Conservation (phyloP, 2,329 filamentous ascomycete genomes). For the Myriosclerotinia curreyana region DNA sequence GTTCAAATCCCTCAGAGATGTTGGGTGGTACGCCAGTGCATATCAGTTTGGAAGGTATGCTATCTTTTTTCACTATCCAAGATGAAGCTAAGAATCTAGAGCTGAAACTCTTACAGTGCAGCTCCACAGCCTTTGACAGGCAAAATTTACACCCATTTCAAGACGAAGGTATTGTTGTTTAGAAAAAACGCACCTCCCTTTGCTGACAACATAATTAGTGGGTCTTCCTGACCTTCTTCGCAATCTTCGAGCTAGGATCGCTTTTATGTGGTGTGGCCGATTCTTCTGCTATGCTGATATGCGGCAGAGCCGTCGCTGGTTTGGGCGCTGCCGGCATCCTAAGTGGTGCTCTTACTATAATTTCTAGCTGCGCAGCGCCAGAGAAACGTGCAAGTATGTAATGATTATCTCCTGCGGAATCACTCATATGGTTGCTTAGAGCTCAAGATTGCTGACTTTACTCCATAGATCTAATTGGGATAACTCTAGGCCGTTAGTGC, state of each 20-base stretch:
- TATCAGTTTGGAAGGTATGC: not conserved
- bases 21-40: conserved; percentile 43
- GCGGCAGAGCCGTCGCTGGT: conserved; percentile 53
- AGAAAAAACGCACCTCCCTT: not conserved
- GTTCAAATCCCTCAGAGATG: conserved; percentile 42
- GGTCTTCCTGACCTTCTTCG: conserved; percentile 17
- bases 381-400: conserved; percentile 25
- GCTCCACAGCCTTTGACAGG: conserved; percentile 25
- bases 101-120: not conserved
- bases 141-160: conserved; percentile 11
- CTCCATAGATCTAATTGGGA: conserved; percentile 25
- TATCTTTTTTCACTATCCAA: not conserved
- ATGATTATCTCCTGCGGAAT: not conserved
- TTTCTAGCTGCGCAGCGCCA: conserved; percentile 41
- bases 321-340: conserved; percentile 50
- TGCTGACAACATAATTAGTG: not conserved
- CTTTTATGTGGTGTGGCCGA: conserved; percentile 50
- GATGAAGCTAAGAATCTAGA: not conserved
- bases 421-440: no score
- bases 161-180: not conserved
- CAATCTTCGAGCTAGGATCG: conserved; percentile 55
- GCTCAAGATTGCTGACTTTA: not conserved
- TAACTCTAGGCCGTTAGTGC: conserved; percentile 29
- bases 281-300: conserved; percentile 53
- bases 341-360: conserved; percentile 52